Base-by-base conservation (phyloP, 78 protist species). In the Dictyostelium purpureum region DNA sequence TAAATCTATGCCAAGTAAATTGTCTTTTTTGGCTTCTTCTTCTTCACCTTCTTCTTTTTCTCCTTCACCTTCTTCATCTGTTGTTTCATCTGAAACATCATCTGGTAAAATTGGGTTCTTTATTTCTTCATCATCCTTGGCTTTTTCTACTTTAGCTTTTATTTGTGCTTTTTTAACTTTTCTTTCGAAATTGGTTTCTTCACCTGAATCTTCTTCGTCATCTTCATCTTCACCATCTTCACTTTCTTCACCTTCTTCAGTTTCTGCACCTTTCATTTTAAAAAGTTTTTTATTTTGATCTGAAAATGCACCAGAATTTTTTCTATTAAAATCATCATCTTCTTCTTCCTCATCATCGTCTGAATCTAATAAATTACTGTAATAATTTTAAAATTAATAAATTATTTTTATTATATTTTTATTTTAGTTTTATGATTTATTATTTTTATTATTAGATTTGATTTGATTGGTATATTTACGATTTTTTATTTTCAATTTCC, bases 201-300 rank as follows among this genome's bases (percentile, higher is more conserved):
- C 90, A 3, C 38, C 79, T 26, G 21, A 47, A 37, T 67, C 95
- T 6, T 52, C 94, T 40, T 26, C 65, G 54, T 93, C 95, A 1
- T 61, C 95, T 5, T 54, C 93, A 2, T 67, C 90, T 28, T 49
- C 82, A 9, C 75, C 89, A 6, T 95, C 94, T 4, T 61, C 88
- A 43, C 70, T 91, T 18, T 92, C 95, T 47, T 65, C 85, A 2
- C 59, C 95, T 4, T 6, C 59, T 3, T 28, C 76, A 16, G 14
- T 28, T 21, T 57, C 57, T 28, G 21, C 21, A 33, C 38, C 45
- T 75, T 14, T 31, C 33, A 14, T n/a, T 83, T 79, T 79, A 37
- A 90, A 61, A 89, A 89, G 79, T 38, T 43, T 51, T 56, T 66
- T 31, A 77, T 90, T 90, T n/a, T 59, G 47, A 83, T 90, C 95